Conservation (phyloP, 83 land plant species). For the Diphasiastrum complanatum region DNA sequence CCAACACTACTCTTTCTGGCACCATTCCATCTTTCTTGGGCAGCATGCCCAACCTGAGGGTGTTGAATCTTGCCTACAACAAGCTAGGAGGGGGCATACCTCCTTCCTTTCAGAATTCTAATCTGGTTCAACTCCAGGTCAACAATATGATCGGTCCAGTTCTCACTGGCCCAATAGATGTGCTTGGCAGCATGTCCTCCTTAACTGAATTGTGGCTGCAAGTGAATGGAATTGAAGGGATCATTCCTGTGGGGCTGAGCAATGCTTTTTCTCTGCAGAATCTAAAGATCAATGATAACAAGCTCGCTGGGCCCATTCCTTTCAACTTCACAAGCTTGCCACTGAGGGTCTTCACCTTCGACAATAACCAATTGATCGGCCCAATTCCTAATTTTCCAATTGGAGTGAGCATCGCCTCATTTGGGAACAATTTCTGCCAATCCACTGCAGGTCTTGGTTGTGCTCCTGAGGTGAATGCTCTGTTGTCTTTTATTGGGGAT, state of each 20-base stretch:
- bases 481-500: conserved; percentile 1
- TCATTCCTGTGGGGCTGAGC: not conserved
- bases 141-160: conserved; percentile 5
- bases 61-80: conserved; percentile 18
- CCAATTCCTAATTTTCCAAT: not conserved
- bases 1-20: conserved; percentile 15
- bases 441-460: not conserved
- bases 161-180: not conserved
- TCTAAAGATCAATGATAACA: conserved; percentile 9
- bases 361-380: conserved; percentile 6
- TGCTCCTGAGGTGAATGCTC: not conserved
- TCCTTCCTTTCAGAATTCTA: not conserved
- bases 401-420: not conserved
- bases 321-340: not conserved
- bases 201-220: conserved; percentile 7
- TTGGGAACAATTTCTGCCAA: conserved; percentile 1
- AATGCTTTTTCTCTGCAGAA: not conserved
- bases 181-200: conserved; percentile 1
- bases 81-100: conserved; percentile 20
- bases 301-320: conserved; percentile 7
- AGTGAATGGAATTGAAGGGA: not conserved
- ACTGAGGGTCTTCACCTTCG: not conserved
- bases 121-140: conserved; percentile 4
- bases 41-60: conserved; percentile 10
- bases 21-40: conserved; percentile 14